A percentile compares a stretch with the other conserved stretches of the same genome.
Conservation (phyloP, 2,329 filamentous ascomycete genomes). For the Fusarium penzigii region DNA sequence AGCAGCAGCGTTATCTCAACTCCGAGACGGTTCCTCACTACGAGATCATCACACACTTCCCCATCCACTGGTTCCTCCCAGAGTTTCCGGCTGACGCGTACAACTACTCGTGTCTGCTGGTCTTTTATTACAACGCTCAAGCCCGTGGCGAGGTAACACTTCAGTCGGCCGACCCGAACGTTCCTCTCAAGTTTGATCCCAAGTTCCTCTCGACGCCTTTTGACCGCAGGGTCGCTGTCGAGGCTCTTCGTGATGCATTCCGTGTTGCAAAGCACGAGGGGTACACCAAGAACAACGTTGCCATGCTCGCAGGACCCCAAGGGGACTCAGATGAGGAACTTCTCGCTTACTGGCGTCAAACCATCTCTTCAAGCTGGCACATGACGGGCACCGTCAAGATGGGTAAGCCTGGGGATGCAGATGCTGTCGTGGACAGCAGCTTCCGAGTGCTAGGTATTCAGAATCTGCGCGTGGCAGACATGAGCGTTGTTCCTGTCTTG, state of each 20-base stretch:
- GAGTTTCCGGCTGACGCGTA: constrained; percentile 36
- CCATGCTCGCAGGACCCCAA: constrained; percentile 43
- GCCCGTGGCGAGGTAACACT: constrained; percentile 52
- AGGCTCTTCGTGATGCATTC: constrained; percentile 46
- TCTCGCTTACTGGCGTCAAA: constrained; percentile 44
- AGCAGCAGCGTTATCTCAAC: constrained; percentile 45
- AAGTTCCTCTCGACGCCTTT: constrained; percentile 55
- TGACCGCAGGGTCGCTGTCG: constrained; percentile 52
- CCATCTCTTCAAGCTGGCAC: constrained; percentile 51
- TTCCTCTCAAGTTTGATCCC: constrained; percentile 54
- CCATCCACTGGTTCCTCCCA: constrained; percentile 44
- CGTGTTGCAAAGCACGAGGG: constrained; percentile 41
- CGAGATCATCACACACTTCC: constrained; percentile 53
- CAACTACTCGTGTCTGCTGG: constrained; percentile 44
- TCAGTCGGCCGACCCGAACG: constrained; percentile 51
- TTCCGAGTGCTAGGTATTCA: constrained; percentile 22
- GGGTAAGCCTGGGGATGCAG: constrained; percentile 45
- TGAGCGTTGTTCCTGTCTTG: constrained; percentile 35
- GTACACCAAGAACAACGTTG: constrained; percentile 46
- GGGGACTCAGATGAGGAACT: constrained; percentile 57
- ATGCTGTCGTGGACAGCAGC: constrained; percentile 48
- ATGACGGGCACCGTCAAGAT: constrained; percentile 60
- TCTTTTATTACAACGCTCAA: constrained; percentile 57
- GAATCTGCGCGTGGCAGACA: constrained; percentile 21
- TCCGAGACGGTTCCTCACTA: constrained; percentile 56